Conservation (phyloP, 2,329 filamentous ascomycete species). For the Diplodia mutila region DNA sequence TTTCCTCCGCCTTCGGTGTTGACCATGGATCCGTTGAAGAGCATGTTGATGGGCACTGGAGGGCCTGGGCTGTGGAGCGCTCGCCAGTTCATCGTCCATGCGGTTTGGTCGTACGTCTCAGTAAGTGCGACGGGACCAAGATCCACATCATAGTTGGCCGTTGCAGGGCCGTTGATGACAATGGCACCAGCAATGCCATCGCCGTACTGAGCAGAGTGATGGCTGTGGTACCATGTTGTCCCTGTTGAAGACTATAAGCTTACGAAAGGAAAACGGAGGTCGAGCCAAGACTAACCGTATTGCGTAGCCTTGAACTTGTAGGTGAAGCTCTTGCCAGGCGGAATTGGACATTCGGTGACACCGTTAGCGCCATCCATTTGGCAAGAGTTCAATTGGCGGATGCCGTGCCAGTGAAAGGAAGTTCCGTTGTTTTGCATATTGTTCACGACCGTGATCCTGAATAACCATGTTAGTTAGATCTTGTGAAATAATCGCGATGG, state of each 20-base stretch:
- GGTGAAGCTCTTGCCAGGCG: constrained; percentile 40
- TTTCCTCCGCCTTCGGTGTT: constrained; percentile 46
- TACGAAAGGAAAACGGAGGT: background rate
- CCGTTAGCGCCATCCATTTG: constrained; percentile 61
- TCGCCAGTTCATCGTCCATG: constrained; percentile 27
- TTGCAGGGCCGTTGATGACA: constrained; percentile 45
- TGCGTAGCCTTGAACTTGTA: constrained; percentile 59
- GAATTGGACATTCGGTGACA: constrained; percentile 47
- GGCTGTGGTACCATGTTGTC: constrained; percentile 37
- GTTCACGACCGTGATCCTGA: constrained; percentile 54
- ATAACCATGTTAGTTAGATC: background rate
- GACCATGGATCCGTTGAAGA: constrained; percentile 61
- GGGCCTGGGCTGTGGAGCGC: constrained; percentile 38
- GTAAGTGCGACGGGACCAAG: constrained; percentile 45
- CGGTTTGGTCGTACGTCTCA: constrained; percentile 42
- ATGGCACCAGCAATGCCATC: constrained; percentile 46
- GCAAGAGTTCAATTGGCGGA: constrained; percentile 60
- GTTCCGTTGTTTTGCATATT: constrained; percentile 60
- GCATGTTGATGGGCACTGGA: constrained; percentile 49
- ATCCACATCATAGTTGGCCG: constrained; percentile 45
- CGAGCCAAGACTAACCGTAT: constrained; percentile 35
- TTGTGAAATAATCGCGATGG: background rate
- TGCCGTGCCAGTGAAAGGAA: constrained; percentile 65
- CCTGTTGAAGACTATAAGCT: background rate
- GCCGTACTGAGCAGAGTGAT: constrained; percentile 38